Conservation (phyloP, 2,329 filamentous ascomycete species). For the Alternaria viburni region DNA sequence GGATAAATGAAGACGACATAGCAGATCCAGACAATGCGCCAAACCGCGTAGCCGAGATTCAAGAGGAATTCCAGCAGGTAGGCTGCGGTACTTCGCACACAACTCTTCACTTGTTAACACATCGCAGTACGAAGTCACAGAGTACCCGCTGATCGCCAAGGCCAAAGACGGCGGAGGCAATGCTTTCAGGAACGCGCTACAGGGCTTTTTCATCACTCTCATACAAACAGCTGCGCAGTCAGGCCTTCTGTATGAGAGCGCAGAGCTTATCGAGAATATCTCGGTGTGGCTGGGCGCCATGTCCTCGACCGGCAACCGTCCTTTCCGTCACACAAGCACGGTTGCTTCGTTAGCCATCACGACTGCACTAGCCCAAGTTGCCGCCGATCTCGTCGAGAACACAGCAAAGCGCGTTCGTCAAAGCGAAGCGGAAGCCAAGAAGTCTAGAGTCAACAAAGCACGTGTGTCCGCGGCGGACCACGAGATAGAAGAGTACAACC, state of each 20-base stretch:
- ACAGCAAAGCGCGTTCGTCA: constrained; percentile 80
- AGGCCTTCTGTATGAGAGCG: constrained; percentile 79
- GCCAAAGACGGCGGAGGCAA: constrained; percentile 76
- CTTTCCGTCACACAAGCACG: constrained; percentile 93
- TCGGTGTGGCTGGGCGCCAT: constrained; percentile 88
- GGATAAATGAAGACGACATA: constrained; percentile 82
- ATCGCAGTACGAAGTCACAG: constrained; percentile 73
- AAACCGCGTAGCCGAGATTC: constrained; percentile 79
- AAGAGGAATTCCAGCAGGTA: constrained; percentile 84
- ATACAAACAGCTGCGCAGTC: constrained; percentile 80
- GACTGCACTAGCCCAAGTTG: constrained; percentile 76
- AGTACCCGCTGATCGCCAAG: constrained; percentile 90
- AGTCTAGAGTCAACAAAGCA: constrained; percentile 76
- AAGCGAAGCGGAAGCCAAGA: constrained; percentile 76
- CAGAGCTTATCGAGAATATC: constrained; percentile 82
- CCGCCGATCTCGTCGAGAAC: constrained; percentile 71
- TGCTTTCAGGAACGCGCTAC: constrained; percentile 78
- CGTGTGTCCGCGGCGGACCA: constrained; percentile 76
- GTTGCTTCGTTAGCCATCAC: constrained; percentile 82
- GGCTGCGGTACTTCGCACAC: constrained; percentile 31
- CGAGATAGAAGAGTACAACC: constrained; percentile 72
- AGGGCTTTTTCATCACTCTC: constrained; percentile 79
- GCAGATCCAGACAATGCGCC: constrained; percentile 87
- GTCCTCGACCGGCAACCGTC: constrained; percentile 84
- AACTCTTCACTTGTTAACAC: constrained; percentile 16